Percentiles rank a stretch among this genome's conserved stretches.
Conservation (phyloP, 805 yeast genomes). For the Saccharomycopsis fermentans region DNA sequence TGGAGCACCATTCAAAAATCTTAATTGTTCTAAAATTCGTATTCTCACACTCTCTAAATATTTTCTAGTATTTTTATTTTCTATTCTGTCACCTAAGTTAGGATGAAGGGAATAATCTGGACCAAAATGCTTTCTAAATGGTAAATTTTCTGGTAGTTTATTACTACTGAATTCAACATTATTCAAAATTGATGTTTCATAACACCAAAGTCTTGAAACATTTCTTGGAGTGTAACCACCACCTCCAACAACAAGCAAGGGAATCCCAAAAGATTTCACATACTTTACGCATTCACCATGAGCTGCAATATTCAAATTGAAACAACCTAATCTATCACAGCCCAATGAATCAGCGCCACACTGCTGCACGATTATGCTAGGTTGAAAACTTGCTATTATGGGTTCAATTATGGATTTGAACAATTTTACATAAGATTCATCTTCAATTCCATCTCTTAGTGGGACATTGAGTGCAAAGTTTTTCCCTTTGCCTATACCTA, state of each 20-base stretch:
- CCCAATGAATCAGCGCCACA: slow-evolving; percentile 97
- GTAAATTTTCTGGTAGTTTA: slow-evolving; percentile 54
- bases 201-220: slow-evolving; percentile 91
- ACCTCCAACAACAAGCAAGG: slow-evolving; percentile 88
- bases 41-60: slow-evolving; percentile 72
- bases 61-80: slow-evolving; percentile 75
- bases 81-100: slow-evolving; percentile 62
- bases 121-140: slow-evolving; percentile 74
- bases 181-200: slow-evolving; percentile 75
- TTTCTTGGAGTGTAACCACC: slow-evolving; percentile 97
- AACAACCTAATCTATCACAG: slow-evolving; percentile 88
- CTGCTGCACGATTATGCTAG: slow-evolving; percentile 88
- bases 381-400: slow-evolving; percentile 84
- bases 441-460: slow-evolving; percentile 89
- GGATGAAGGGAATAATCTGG: slow-evolving; percentile 92
- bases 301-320: slow-evolving; percentile 82
- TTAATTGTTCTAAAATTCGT: slow-evolving; percentile 67
- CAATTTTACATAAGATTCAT: slow-evolving; percentile 64
- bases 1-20: slow-evolving; percentile 85
- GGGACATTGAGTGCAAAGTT: slow-evolving; percentile 88
- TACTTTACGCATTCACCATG: slow-evolving; percentile 93
- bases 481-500: slow-evolving; percentile 82
- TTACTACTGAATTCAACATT: slow-evolving; percentile 48
- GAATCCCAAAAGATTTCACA: slow-evolving; percentile 80
- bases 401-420: slow-evolving; percentile 85